Percentiles rank a stretch among this genome's conserved stretches.
phyloP scores from a whole-genome alignment of 2,329 filamentous ascomycete species.

The Trichoderma atroviride region DNA sequence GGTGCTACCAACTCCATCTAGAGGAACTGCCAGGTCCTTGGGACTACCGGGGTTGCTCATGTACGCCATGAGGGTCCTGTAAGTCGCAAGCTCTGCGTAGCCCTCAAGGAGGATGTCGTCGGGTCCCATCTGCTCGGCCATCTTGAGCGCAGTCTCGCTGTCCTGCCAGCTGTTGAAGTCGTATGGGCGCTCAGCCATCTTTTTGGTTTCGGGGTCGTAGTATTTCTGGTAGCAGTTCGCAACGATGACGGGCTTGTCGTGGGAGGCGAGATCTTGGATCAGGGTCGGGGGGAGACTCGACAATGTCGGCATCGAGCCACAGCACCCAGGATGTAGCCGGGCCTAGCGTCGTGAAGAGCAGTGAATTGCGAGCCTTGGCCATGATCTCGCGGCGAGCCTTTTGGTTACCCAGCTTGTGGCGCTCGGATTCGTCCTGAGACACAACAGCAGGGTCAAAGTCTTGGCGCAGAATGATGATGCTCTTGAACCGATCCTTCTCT shows the following conservation, averaged over 20 bases:
- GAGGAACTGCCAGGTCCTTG: slow-evolving; percentile 64
- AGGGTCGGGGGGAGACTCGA: slow-evolving; percentile 83
- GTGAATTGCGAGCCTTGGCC: slow-evolving; percentile 89
- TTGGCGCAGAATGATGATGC: slow-evolving; percentile 90
- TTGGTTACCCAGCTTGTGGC: slow-evolving; percentile 90
- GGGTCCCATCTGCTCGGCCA: slow-evolving; percentile 78
- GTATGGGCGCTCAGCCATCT: slow-evolving; percentile 78
- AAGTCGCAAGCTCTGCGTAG: slow-evolving; percentile 90
- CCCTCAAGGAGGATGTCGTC: slow-evolving; percentile 95
- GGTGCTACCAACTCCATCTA: slow-evolving; percentile 94
- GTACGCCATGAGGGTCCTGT: slow-evolving; percentile 87
- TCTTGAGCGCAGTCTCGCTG: slow-evolving; percentile 73
- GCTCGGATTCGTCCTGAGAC: slow-evolving; percentile 83
- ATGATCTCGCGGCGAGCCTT: slow-evolving; percentile 84
- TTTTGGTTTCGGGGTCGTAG: slow-evolving; percentile 67
- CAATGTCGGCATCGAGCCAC: slow-evolving; percentile 90
- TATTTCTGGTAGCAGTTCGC: slow-evolving; percentile 95
- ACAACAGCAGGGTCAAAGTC: slow-evolving; percentile 83
- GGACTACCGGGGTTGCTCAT: slow-evolving; percentile 64
- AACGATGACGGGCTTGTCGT: slow-evolving; percentile 88
- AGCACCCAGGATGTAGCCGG: slow-evolving; percentile 93
- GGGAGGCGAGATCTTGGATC: slow-evolving; percentile 86
- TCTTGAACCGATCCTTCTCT: slow-evolving; percentile 82
- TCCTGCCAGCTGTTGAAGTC: slow-evolving; percentile 99
- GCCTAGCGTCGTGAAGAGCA: slow-evolving; percentile 92